Base-by-base conservation (phyloP, 495 filamentous ascomycete genomes). In the Xylaria longipes region DNA sequence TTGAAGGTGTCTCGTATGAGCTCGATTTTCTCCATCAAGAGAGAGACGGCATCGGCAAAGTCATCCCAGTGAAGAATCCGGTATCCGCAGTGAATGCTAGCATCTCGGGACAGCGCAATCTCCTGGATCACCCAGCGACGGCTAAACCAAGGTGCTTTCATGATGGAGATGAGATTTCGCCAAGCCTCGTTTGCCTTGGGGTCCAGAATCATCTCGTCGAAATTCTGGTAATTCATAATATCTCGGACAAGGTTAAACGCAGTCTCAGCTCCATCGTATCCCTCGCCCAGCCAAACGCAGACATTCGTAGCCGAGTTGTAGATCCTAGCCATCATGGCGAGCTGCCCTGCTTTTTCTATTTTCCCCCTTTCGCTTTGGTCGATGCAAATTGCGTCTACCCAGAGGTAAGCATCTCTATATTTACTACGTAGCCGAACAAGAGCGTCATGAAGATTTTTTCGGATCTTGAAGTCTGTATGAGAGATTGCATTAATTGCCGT, bases 201-300 rank as follows among this genome's bases (percentile, higher is more conserved):
- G 54, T 33, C 29, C 11, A 57, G 27, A 9, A 57, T 54, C 50
- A 54, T 54, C 27, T 54, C 50, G 25, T 54, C 50, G 25, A 54
- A 54, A 29, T 54, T 54, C 0, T 25, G 8, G 15, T 54, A 54
- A 17, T 54, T 54, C 50, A 54, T 54, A 6, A 54, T 54, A 12
- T 54, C 50, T 25, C 50, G 50, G 22, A 54, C 5, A 15, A 54
- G 25, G 50, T 5, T 29, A 29, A 54, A 54, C 3, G 50, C 50
- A 3, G 15, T 54, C 22, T 54, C 25, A 3, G 27, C 27, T 15
- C 54, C 29, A n/a, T 57, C 27, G 29, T 57, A 54, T 3, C 25
- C 50, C 22, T 54, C 54, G 29, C 54, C 54, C 54, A 57, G 54
- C 54, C 54, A 57, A 8, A 57, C 29, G 4, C 54, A 57, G 29